Conservation (phyloP, 2,329 filamentous ascomycete genomes). For the Fusarium graminum region DNA sequence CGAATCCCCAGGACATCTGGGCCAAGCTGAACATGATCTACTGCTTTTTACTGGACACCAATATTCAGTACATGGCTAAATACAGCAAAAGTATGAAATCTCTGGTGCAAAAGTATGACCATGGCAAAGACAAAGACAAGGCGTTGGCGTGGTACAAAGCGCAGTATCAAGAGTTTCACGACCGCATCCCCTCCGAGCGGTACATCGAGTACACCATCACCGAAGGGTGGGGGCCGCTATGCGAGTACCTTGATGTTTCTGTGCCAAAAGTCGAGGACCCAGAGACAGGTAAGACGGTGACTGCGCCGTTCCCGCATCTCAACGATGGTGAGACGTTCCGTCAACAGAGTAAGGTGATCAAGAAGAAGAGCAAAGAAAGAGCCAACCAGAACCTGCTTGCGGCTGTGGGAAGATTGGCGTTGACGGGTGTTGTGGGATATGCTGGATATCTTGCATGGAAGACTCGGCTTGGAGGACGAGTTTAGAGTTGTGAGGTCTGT, state of each 20-base stretch:
- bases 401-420: conserved; percentile 43
- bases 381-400: conserved; percentile 47
- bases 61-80: conserved; percentile 42
- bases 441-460: conserved; percentile 50
- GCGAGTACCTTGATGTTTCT: conserved; percentile 55
- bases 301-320: conserved; percentile 52
- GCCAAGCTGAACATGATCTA: conserved; percentile 50
- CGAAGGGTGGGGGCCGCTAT: conserved; percentile 59
- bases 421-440: conserved; percentile 48
- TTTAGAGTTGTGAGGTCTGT: conserved; percentile 20
- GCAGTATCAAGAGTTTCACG: conserved; percentile 55
- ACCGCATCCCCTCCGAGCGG: conserved; percentile 51
- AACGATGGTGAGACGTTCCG: conserved; percentile 51
- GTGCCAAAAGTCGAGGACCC: conserved; percentile 54
- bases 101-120: conserved; percentile 50
- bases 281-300: conserved; percentile 49
- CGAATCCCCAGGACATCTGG: conserved; percentile 33
- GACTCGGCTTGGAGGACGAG: conserved; percentile 48
- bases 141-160: conserved; percentile 55
- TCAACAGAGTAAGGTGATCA: conserved; percentile 18
- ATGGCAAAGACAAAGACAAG: conserved; percentile 53
- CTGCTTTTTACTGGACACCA: conserved; percentile 48
- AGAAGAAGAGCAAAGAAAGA: conserved; percentile 31
- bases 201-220: conserved; percentile 57
- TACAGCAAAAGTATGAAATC: conserved; percentile 49